A percentile compares a stretch with the other conserved stretches of the same genome.
These are phyloP conservation scores for Medicago ruthenica DNA, from an alignment of 306 rosid species.

Conservation along the genomic window DNA sequence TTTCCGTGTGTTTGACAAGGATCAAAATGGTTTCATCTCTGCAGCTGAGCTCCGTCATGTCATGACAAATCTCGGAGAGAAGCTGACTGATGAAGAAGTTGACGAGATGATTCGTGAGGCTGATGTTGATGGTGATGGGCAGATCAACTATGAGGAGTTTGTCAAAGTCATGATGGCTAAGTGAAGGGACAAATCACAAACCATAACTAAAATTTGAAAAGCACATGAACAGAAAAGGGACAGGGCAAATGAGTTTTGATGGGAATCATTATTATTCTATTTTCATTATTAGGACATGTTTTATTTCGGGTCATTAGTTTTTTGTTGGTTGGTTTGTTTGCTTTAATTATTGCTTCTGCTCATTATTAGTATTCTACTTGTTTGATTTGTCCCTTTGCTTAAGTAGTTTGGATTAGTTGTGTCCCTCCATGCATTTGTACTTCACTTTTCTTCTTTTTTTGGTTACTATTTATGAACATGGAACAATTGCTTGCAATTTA, in stretches of 20 bases:
- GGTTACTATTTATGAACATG: conserved; percentile 46
- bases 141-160: conserved; percentile 83
- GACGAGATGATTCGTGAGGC: conserved; percentile 93
- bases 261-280: conserved; percentile 47
- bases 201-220: conserved; percentile 50
- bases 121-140: conserved; percentile 82
- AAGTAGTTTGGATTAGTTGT: conserved; percentile 57
- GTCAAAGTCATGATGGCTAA: conserved; percentile 91
- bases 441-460: conserved; percentile 40
- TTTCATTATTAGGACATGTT: conserved; percentile 63
- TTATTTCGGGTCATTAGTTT: conserved; percentile 63
- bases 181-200: conserved; percentile 56
- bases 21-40: conserved; percentile 87
- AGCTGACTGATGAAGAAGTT: conserved; percentile 83
- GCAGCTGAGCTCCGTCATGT: conserved; percentile 93
- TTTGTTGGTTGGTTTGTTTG: conserved; percentile 66
- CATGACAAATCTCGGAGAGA: conserved; percentile 87
- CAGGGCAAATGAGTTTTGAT: conserved; percentile 62
- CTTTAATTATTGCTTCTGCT: conserved; percentile 57
- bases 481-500: conserved; percentile 60
- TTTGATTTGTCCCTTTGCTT: conserved; percentile 58
- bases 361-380: conserved; percentile 58
- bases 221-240: conserved; percentile 57
- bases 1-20: conserved; percentile 85
- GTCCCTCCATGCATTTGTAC: conserved; percentile 55